These are phyloP conservation scores for Xylaria curta DNA, from an alignment of 495 filamentous ascomycete genomes.

Conservation along the genomic window DNA sequence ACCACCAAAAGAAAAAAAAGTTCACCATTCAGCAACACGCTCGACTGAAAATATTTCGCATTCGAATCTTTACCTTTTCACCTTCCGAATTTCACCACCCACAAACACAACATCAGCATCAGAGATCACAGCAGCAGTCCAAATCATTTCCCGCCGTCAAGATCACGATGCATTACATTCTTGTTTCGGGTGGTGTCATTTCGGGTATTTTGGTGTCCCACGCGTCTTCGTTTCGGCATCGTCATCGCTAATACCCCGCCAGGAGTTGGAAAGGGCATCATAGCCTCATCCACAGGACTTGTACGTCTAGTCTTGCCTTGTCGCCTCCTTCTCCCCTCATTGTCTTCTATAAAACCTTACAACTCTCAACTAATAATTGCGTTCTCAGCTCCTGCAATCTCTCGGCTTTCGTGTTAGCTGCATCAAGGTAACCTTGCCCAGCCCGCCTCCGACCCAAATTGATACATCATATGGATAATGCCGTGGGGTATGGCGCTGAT, in stretches of 20 bases:
- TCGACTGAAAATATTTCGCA: conserved; percentile 14
- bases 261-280: conserved; percentile 44
- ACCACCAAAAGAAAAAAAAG: not conserved
- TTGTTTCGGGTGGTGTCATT: conserved; percentile 75
- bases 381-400: conserved; percentile 31
- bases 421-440: conserved; percentile 28
- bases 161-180: conserved; percentile 76
- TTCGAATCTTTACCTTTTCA: not conserved
- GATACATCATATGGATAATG: conserved; percentile 2
- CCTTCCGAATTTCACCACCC: conserved; percentile 26
- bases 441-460: conserved; percentile 35
- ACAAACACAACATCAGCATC: conserved; percentile 3
- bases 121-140: conserved; percentile 2
- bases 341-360: not conserved
- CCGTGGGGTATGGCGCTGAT: not conserved
- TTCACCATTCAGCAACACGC: conserved; percentile 6
- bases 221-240: conserved; percentile 6
- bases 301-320: conserved; percentile 23
- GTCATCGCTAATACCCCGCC: conserved; percentile 31
- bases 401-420: conserved; percentile 33
- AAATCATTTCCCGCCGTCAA: conserved; percentile 24
- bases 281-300: conserved; percentile 30
- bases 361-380: not conserved
- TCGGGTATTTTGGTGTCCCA: conserved; percentile 37
- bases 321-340: not conserved